These are phyloP conservation scores for Hygrocybe coccinea DNA, from an alignment of 768 basidiomycete genomes.

Conservation along the genomic window DNA sequence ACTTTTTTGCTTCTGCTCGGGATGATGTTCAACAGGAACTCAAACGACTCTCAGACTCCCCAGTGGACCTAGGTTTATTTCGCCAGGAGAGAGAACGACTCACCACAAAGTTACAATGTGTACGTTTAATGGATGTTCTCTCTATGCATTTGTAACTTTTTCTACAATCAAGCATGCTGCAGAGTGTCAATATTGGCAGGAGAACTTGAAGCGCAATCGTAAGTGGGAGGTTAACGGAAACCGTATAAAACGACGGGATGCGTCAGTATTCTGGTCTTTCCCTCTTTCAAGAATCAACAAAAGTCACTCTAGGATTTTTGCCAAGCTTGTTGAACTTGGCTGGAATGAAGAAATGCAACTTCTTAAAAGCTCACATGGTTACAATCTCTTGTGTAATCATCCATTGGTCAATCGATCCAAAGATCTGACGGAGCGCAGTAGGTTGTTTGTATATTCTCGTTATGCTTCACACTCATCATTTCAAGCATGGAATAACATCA, in stretches of 20 bases:
- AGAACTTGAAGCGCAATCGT: too few species aligned
- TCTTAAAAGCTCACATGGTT: background rate
- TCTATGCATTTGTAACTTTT: too few species aligned
- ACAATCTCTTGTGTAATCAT: constrained; percentile 11
- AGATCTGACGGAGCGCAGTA: constrained; percentile 49
- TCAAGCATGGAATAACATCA: background rate
- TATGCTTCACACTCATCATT: background rate
- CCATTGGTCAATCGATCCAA: constrained; percentile 45
- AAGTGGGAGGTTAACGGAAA: background rate
- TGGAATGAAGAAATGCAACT: background rate
- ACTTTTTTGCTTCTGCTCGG: background rate
- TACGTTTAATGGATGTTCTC: too few species aligned
- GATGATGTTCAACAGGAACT: background rate
- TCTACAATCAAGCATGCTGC: too few species aligned
- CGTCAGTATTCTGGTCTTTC: background rate
- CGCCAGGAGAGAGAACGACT: too few species aligned
- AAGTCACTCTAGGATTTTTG: background rate
- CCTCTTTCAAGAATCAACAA: background rate
- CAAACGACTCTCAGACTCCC: background rate
- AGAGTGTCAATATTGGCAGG: too few species aligned
- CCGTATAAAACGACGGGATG: background rate
- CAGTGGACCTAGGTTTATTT: background rate
- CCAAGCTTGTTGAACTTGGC: background rate
- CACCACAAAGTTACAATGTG: too few species aligned
- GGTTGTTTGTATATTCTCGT: constrained; percentile 13